A percentile compares a stretch with the other conserved stretches of the same genome.
Conservation (phyloP, 441 rosid genomes). For the Aleurites moluccanus region DNA sequence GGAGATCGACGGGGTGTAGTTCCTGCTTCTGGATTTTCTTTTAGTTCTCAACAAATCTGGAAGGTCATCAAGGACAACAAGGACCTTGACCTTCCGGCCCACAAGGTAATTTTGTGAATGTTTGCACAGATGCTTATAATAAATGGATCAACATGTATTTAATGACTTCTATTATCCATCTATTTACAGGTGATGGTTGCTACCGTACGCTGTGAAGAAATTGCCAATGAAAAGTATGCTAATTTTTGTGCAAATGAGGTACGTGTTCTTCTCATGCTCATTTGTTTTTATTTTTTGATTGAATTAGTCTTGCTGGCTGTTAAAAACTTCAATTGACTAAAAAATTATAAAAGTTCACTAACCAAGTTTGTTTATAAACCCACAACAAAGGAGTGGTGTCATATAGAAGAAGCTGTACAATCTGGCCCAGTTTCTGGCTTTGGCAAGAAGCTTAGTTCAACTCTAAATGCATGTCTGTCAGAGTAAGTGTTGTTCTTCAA, state of each 20-base stretch:
- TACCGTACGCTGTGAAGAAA: conserved; percentile 99
- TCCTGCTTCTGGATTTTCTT: conserved; percentile 97
- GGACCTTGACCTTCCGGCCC: conserved; percentile 99
- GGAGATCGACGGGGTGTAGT: conserved; percentile 99
- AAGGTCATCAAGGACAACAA: conserved; percentile 94
- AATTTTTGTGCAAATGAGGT: conserved; percentile 75
- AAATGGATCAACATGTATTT: not conserved
- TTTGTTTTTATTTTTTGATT: not conserved
- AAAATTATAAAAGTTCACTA: not conserved
- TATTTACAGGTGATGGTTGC: conserved; percentile 95
- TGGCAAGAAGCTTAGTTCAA: conserved; percentile 83
- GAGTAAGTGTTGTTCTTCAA: conserved; percentile 51
- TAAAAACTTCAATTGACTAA: not conserved
- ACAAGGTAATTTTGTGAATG: conserved; percentile 60
- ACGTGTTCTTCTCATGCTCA: conserved; percentile 10
- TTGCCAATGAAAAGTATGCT: conserved; percentile 76
- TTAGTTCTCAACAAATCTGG: conserved; percentile 96
- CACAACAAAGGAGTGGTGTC: conserved; percentile 71
- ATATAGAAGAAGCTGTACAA: conserved; percentile 74
- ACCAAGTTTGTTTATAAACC: conserved; percentile 18
- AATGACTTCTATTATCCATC: conserved; percentile 18
- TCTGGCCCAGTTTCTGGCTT: conserved; percentile 70
- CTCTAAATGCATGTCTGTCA: conserved; percentile 52
- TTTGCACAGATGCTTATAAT: not conserved
- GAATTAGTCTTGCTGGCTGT: conserved; percentile 1